Evolutionary conservation across 78 protist genomes (phyloP), one percentile per base, ranked within the genome.

Genomic region (Speleostelium caveatum): DNA sequence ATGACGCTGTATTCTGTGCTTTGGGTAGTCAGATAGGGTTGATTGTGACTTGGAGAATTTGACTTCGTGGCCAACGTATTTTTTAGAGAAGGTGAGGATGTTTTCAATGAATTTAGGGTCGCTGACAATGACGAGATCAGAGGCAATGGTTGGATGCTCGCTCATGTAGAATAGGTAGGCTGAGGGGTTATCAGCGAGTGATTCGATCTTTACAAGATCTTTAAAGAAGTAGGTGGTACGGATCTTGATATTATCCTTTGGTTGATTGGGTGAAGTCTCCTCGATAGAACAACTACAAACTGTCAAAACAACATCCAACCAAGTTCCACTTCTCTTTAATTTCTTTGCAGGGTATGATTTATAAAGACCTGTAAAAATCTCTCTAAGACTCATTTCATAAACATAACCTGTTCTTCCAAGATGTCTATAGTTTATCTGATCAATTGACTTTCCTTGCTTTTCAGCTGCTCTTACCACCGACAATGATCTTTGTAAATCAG

Each of bases 391-490:
- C 87, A 78, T 78, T 36, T 78, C 87, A 26, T 65, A 65, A 28
- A 78, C 87, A 66, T 65, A 78, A 22, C 87, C 87, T 16, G 87
- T 33, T 45, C 87, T 41, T 35, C 87, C 87, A n/a, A 78, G 49
- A 78, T 78, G 87, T 45, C 87, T 41, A 78, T 78, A 78, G 53
- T 78, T 78, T 28, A 78, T 51, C 32, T 62, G 73, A 53, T 78
- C 87, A n/a, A 78, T 22, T 78, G 87, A 33, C 65, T 78, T 78
- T 26, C 75, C 75, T 36, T 78, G 87, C 36, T 78, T 78, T 26
- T 78, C 87, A 33, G 87, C 87, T 65, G 87, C 87, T 66, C 87
- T 62, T 10, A 78, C 87, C 6, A 78, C 87, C n/a, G 87, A 56
- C 26, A 78, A 53, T 36, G 87, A 78, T 63, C 87, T 61, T 66